Evolutionary conservation across 108 stramenopile genomes (phyloP), one percentile per base, ranked within the genome.

Genomic region (Pseudonitzschia delicatissima): DNA sequence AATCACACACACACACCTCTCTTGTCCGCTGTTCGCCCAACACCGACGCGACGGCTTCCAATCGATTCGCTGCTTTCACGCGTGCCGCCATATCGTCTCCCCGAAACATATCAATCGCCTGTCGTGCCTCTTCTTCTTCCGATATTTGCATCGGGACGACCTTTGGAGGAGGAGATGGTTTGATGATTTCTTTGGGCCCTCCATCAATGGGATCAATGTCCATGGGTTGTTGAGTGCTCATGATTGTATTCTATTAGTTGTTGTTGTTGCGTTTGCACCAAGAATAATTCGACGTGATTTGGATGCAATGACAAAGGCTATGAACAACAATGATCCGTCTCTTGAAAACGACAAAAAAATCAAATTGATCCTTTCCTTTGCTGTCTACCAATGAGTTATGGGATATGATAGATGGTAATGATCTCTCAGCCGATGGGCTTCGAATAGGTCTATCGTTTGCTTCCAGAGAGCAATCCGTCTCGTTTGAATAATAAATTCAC

Each of bases 101-200:
- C 13, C 87, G 84, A 5, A 93, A 62, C 79, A 81, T 82, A 55
- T 93, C 92, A 76, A 93, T 90, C 21, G 79, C 74, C 49, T 84
- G 83, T 50, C 87, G 66, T 5, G 91, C 91, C 40, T 92, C 88
- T 57, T 92, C 91, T 68, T 87, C 88, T 62, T 87, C 62, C 5
- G 82, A 53, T 32, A 73, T 60, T 32, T 73, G 33, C 59, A 26
- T 66, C 15, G 35, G 37, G n/a, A 35, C 27, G 3, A 13, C 21
- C 3, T 39, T 23, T n/a, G 69, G 28, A 33, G 79, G 64, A 27
- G 37, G 27, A 13, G 57, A 20, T 8, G 42, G 45, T 35, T 26
- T 62, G 36, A 35, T 18, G 15, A 61, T 59, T 15, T 74, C 63
- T 49, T 58, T 73, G 5, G 81, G 81, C 5, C 76, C 81, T 48